Conservation (phyloP, 352 stramenopile genomes). For the Globisporangium paddicum region DNA sequence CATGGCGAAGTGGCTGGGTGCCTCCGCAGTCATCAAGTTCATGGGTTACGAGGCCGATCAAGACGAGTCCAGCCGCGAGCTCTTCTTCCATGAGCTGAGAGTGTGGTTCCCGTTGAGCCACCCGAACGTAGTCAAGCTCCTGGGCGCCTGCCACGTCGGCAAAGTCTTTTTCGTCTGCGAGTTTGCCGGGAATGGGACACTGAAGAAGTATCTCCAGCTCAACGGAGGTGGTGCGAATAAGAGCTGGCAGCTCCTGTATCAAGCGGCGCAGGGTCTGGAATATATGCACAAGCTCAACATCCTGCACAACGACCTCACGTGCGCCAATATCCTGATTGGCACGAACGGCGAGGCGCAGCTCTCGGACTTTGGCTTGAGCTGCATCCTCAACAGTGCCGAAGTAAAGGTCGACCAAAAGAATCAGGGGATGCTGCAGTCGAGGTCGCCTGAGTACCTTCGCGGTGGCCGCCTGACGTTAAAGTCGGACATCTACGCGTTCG, state of each 20-base stretch:
- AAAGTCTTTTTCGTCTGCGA: slow-evolving; percentile 17
- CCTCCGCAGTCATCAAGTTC: background rate
- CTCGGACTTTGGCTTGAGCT: slow-evolving; percentile 7
- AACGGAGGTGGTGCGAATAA: too few relatives aligned
- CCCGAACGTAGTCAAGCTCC: too few relatives aligned
- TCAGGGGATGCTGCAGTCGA: background rate
- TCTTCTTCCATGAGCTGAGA: slow-evolving; percentile 13
- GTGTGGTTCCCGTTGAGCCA: slow-evolving; percentile 16
- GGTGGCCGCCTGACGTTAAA: background rate
- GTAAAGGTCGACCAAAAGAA: background rate
- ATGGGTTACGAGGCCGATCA: background rate
- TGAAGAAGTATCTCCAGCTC: background rate
- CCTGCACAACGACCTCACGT: slow-evolving; percentile 8
- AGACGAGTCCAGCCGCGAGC: background rate
- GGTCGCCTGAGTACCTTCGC: background rate
- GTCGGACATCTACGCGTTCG: background rate
- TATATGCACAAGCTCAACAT: background rate
- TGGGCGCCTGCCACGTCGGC: slow-evolving; percentile 19
- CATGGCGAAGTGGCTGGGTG: background rate
- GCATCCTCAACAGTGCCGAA: slow-evolving; percentile 5
- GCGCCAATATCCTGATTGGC: slow-evolving; percentile 1
- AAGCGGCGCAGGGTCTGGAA: background rate
- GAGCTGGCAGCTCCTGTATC: background rate
- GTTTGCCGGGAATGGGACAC: background rate
- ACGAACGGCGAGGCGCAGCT: background rate